Evolutionary conservation across 495 filamentous ascomycete species (phyloP).

Genomic region (Amorphotheca resinae): DNA sequence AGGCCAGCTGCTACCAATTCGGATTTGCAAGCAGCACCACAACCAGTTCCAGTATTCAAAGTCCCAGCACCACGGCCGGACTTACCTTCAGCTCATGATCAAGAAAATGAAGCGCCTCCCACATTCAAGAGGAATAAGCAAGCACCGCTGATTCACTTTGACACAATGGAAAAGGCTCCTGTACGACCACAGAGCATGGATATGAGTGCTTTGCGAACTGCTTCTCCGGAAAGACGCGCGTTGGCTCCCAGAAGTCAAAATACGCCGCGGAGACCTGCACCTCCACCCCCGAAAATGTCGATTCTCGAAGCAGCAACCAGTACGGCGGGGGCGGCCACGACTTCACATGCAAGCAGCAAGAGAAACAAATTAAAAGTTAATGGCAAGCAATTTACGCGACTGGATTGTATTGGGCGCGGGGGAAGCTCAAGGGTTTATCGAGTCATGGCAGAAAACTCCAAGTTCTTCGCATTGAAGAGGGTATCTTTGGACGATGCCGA

Average conservation of each 20-base stretch:
- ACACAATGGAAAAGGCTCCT: slow-evolving; percentile 45
- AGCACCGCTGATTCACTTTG: slow-evolving; percentile 41
- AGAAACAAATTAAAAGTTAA: slow-evolving; percentile 76
- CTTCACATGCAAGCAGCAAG: slow-evolving; percentile 42
- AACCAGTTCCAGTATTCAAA: slow-evolving; percentile 46
- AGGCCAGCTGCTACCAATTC: slow-evolving; percentile 1
- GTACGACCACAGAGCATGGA: slow-evolving; percentile 28
- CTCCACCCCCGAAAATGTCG: slow-evolving; percentile 86
- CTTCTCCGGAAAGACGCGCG: slow-evolving; percentile 53
- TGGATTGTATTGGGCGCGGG: slow-evolving; percentile 83
- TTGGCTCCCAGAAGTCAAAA: slow-evolving; percentile 66
- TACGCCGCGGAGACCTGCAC: slow-evolving; percentile 71
- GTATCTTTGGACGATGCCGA: slow-evolving; percentile 88
- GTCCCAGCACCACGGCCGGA: slow-evolving; percentile 45
- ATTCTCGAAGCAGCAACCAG: slow-evolving; percentile 84
- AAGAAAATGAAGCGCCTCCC: slow-evolving; percentile 72
- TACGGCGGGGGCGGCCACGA: slow-evolving; percentile 53
- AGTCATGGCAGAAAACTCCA: slow-evolving; percentile 92
- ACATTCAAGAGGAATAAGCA: slow-evolving; percentile 60
- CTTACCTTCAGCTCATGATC: slow-evolving; percentile 50
- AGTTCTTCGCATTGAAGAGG: slow-evolving; percentile 85
- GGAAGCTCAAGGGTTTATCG: slow-evolving; percentile 90
- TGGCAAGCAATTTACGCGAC: slow-evolving; percentile 74
- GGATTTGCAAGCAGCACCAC: slow-evolving; percentile 25
- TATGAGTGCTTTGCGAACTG: slow-evolving; percentile 12